A percentile compares a stretch with the other conserved stretches of the same genome.
Conservation (phyloP, 768 basidiomycete species). For the Termitomyces sp. region DNA sequence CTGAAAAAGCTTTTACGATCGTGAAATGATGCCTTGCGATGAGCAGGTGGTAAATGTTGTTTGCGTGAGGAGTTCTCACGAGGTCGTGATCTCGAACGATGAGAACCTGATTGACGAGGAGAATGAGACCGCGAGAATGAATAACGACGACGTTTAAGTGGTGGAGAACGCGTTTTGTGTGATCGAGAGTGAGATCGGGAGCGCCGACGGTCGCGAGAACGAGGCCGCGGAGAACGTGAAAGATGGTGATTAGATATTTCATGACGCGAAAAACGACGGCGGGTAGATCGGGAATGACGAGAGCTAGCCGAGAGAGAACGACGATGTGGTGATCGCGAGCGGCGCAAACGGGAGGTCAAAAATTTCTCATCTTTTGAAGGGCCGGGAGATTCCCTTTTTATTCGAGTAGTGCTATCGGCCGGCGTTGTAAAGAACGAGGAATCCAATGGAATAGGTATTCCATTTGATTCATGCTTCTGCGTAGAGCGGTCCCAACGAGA, state of each 20-base stretch:
- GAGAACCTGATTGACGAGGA: neutral
- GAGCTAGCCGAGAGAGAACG: constrained; percentile 3
- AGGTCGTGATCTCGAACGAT: neutral
- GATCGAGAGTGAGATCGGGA: constrained; percentile 5
- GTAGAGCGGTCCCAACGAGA: neutral
- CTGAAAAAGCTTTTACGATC: neutral
- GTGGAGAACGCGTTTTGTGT: neutral
- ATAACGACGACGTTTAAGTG: neutral
- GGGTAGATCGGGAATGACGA: neutral
- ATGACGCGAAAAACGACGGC: neutral
- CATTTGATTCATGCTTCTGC: neutral
- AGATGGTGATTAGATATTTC: neutral
- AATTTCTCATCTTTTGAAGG: neutral
- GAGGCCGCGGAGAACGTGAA: constrained; percentile 2
- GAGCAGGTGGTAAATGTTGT: neutral
- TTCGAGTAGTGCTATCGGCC: neutral
- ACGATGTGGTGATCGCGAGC: constrained; percentile 1
- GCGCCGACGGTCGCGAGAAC: neutral
- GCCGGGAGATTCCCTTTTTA: constrained; percentile 1
- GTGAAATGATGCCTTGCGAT: neutral
- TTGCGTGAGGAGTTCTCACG: neutral
- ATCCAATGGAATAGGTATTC: constrained; percentile 16
- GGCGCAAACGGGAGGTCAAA: neutral
- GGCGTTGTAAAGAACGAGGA: constrained; percentile 8
- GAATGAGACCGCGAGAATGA: neutral